Evolutionary conservation across 2,329 filamentous ascomycete species (phyloP).

Genomic region (Xylaria sp.): DNA sequence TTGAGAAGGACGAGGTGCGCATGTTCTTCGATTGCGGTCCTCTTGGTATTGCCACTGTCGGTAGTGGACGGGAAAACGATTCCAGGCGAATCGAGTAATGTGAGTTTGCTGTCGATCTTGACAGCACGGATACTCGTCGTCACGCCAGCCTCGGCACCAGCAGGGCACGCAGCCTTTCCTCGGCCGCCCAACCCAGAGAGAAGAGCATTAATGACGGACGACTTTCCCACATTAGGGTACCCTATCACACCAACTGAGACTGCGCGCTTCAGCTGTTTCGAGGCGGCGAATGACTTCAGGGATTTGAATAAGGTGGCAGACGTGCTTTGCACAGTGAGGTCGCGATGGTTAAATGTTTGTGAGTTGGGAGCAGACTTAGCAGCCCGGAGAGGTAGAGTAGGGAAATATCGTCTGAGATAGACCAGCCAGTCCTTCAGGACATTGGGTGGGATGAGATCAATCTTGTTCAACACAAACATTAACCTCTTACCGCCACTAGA

Average conservation of each 20-base stretch:
- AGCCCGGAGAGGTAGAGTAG: slow-evolving; percentile 87
- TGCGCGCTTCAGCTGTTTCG: slow-evolving; percentile 86
- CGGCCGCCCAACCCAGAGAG: slow-evolving; percentile 79
- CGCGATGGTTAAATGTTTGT: slow-evolving; percentile 90
- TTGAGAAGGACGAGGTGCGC: slow-evolving; percentile 89
- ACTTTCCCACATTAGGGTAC: slow-evolving; percentile 96
- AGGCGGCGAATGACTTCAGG: slow-evolving; percentile 87
- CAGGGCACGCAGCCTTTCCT: slow-evolving; percentile 78
- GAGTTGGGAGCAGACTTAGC: slow-evolving; percentile 85
- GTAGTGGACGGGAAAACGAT: slow-evolving; percentile 86
- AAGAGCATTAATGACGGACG: slow-evolving; percentile 94
- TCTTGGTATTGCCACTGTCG: slow-evolving; percentile 41
- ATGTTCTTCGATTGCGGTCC: slow-evolving; percentile 75
- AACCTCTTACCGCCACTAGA: slow-evolving; percentile 85
- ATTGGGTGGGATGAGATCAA: slow-evolving; percentile 85
- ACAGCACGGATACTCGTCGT: slow-evolving; percentile 89
- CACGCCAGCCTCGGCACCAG: slow-evolving; percentile 90
- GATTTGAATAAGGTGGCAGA: slow-evolving; percentile 87
- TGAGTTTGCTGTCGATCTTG: slow-evolving; percentile 94
- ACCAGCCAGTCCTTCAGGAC: slow-evolving; percentile 87
- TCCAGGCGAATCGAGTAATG: slow-evolving; percentile 91
- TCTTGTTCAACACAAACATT: slow-evolving; percentile 95
- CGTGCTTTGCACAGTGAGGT: slow-evolving; percentile 86
- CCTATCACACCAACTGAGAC: slow-evolving; percentile 94
- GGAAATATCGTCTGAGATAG: slow-evolving; percentile 89